A percentile compares a stretch with the other conserved stretches of the same genome.
These are phyloP conservation scores for Rhamnella rubrinervis DNA, from an alignment of 331 rosid genomes.

Conservation along the genomic window DNA sequence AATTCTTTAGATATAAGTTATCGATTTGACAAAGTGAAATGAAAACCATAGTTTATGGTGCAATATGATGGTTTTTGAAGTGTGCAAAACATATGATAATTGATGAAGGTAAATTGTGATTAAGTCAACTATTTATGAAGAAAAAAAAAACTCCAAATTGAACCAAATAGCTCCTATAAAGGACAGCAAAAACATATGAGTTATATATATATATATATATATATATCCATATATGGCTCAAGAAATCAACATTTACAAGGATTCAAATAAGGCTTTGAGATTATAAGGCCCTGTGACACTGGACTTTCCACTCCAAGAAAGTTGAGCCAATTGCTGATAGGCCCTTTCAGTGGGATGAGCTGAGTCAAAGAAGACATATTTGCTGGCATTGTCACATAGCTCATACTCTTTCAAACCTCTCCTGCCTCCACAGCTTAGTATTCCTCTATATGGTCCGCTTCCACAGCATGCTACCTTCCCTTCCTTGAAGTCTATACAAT, in stretches of 20 bases:
- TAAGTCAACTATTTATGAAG: too few relatives aligned
- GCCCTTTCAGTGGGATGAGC: conserved; percentile 34
- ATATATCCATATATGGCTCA: too few relatives aligned
- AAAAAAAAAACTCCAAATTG: too few relatives aligned
- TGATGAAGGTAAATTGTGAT: too few relatives aligned
- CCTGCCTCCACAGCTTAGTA: conserved; percentile 35
- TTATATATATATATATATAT: too few relatives aligned
- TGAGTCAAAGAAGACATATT: conserved; percentile 33
- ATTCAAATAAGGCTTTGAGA: conserved; percentile 23
- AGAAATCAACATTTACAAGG: background rate
- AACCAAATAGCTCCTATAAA: too few relatives aligned
- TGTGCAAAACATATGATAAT: too few relatives aligned
- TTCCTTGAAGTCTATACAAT: conserved; percentile 36
- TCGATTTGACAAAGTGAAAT: too few relatives aligned
- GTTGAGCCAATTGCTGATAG: conserved; percentile 24
- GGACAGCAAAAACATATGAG: too few relatives aligned
- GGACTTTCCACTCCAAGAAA: conserved; percentile 34
- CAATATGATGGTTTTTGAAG: too few relatives aligned
- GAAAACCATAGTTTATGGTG: too few relatives aligned
- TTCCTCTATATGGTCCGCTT: conserved; percentile 34
- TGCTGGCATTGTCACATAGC: conserved; percentile 28
- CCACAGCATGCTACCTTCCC: conserved; percentile 39
- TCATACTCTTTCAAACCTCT: conserved; percentile 28
- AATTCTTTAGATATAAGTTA: too few relatives aligned
- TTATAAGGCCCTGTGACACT: conserved; percentile 25